Base-by-base conservation (phyloP, 495 filamentous ascomycete genomes). In the Letharia lupina region DNA sequence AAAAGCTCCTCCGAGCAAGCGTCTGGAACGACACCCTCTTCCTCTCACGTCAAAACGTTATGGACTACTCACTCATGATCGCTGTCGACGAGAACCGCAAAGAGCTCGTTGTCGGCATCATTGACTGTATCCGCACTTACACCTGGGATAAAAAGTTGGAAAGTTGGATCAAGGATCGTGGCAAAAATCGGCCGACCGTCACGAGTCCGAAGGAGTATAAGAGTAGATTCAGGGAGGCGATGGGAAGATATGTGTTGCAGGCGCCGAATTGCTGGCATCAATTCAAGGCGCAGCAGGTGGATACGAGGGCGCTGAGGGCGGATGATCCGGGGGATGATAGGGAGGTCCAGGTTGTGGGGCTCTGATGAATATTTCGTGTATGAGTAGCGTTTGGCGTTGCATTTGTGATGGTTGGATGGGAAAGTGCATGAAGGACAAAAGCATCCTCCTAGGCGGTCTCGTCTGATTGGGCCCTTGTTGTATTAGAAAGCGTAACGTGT, bases 101-200 rank as follows among this genome's bases (percentile, higher is more conserved):
- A 67, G 94, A 99, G 78, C 82, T 99, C 45, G 88, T 96, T 9
- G 93, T 99, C 20, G 94, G 94, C 5, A 96, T 99, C 70, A 98
- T 99, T 70, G 94, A 99, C 72, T 97, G 92, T 74, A 98, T 99
- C 68, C 86, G 94, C 48, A 99, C 94, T 0, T 99, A 96, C 73
- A 99, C 94, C 16, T 99, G 95, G 94, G 94, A 99, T 77, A 99
- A 99, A 80, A 96, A 95, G 71, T 83, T 99, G 13, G 94, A 99
- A 77, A 92, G 87, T 39, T 99, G 94, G 94, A 96, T 98, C 78
- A 99, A 99, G 76, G 90, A 95, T 71, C 87, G 93, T 44, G 87
- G 89, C 60, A 87, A 92, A 73, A 96, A 96, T 70, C 82, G 89
- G 62, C 94, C 94, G 13, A 99, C 94, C 0, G 92, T 99, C 37